A percentile compares a stretch with the other conserved stretches of the same genome.
These are phyloP conservation scores for Aspergillus bertholletiae DNA, from an alignment of 495 filamentous ascomycete species.

Conservation along the genomic window DNA sequence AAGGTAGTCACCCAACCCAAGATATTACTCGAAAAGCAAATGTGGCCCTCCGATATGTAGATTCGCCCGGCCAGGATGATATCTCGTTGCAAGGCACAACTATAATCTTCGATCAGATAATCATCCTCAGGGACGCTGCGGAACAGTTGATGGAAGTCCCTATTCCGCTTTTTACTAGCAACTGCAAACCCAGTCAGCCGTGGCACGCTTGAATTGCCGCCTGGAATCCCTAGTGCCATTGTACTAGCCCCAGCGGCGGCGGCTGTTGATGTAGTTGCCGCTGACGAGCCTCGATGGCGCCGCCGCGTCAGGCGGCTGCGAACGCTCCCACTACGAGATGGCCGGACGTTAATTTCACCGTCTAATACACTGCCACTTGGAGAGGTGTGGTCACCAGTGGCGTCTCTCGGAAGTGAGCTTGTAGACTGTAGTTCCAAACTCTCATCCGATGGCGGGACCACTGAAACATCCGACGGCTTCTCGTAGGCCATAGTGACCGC, in stretches of 20 bases:
- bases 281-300: conserved; percentile 80
- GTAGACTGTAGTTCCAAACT: conserved; percentile 30
- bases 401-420: conserved; percentile 31
- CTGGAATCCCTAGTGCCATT: conserved; percentile 61
- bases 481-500: conserved; percentile 63
- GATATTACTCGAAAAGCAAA: conserved; percentile 99
- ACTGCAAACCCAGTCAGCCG: conserved; percentile 94
- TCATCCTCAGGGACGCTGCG: conserved; percentile 97
- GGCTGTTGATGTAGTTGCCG: conserved; percentile 71
- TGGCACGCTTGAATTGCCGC: conserved; percentile 53
- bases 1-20: conserved; percentile 96
- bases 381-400: conserved; percentile 56
- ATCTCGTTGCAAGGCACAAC: conserved; percentile 90
- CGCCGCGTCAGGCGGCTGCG: conserved; percentile 71
- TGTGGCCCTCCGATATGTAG: conserved; percentile 94
- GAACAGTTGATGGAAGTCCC: conserved; percentile 92
- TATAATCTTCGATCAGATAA: conserved; percentile 97
- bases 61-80: conserved; percentile 92
- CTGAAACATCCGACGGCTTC: conserved; percentile 32
- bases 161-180: conserved; percentile 90
- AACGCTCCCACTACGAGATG: conserved; percentile 76
- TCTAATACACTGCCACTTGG: conserved; percentile 67
- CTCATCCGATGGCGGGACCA: conserved; percentile 28
- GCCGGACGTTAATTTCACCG: conserved; percentile 51
- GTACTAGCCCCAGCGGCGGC: conserved; percentile 66